Evolutionary conservation across 2,329 filamentous ascomycete genomes (phyloP).

Genomic region (Balansia obtecta): DNA sequence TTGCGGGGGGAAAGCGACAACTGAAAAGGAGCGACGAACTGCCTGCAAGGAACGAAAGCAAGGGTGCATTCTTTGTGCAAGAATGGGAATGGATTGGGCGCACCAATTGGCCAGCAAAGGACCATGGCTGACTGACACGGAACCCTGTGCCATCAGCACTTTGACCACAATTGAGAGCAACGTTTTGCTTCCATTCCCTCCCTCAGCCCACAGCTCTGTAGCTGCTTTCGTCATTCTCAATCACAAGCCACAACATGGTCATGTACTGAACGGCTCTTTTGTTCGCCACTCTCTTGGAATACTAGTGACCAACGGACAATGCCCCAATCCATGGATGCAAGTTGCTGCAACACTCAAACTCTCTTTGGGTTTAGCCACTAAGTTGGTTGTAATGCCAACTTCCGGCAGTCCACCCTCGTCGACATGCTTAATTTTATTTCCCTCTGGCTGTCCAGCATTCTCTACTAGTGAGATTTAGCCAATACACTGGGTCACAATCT

Average conservation of each 20-base stretch:
- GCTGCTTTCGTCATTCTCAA: not conserved
- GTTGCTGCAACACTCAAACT: not conserved
- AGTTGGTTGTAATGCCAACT: not conserved
- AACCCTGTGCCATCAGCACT: conserved; percentile 2
- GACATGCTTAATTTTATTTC: not conserved
- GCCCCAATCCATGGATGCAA: not conserved
- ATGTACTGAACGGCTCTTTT: not conserved
- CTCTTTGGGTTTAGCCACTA: not conserved
- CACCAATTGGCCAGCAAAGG: not conserved
- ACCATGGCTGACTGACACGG: not conserved
- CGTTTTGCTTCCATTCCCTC: not conserved
- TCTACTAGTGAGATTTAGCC: not conserved
- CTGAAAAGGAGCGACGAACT: too few species aligned
- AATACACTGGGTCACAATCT: conserved; percentile 2
- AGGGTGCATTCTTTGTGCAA: not conserved
- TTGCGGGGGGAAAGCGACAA: not conserved
- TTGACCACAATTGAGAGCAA: not conserved
- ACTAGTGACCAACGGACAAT: not conserved
- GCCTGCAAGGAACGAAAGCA: not conserved
- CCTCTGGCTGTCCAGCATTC: not conserved
- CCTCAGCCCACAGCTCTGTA: not conserved
- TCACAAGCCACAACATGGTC: conserved; percentile 2
- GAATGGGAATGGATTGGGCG: not conserved
- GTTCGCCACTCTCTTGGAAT: not conserved
- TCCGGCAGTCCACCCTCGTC: not conserved